phyloP scores from a whole-genome alignment of 768 basidiomycete genomes.

The Russula emetica region DNA sequence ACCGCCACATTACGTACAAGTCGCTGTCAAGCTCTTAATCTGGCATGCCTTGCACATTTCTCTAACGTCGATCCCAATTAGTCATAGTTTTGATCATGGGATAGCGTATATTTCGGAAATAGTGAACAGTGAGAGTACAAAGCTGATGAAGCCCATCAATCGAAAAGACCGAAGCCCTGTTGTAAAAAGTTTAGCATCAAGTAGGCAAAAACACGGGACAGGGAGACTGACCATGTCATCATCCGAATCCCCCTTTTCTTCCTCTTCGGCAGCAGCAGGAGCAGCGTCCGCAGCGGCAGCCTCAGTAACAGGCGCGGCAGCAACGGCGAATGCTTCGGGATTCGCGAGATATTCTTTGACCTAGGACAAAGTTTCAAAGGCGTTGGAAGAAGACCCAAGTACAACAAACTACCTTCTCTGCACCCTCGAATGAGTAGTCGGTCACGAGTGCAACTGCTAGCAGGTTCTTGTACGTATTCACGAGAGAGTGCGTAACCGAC shows the following conservation, averaged over 20 bases:
- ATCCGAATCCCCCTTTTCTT: conserved; percentile 80
- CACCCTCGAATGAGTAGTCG: conserved; percentile 91
- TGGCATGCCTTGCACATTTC: neutral
- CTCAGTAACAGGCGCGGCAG: conserved; percentile 58
- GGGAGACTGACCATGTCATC: conserved; percentile 73
- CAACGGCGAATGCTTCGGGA: conserved; percentile 94
- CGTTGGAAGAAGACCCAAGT: conserved; percentile 28
- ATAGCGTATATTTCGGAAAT: conserved; percentile 1
- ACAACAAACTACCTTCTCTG: conserved; percentile 70
- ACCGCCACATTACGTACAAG: neutral
- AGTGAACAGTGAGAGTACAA: neutral
- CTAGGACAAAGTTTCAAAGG: conserved; percentile 43
- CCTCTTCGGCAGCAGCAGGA: conserved; percentile 58
- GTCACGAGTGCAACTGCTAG: conserved; percentile 84
- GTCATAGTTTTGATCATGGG: neutral
- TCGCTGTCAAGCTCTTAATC: neutral
- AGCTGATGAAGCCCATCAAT: conserved; percentile 42
- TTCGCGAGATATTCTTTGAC: conserved; percentile 96
- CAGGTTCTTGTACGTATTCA: conserved; percentile 99
- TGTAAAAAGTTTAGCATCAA: conserved; percentile 15
- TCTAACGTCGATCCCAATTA: neutral
- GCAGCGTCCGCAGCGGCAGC: conserved; percentile 48
- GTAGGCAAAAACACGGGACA: neutral
- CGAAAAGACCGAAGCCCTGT: conserved; percentile 93
- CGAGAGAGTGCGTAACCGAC: conserved; percentile 89